Conservation (phyloP, 2,329 filamentous ascomycete species). For the Colletotrichum viniferum region DNA sequence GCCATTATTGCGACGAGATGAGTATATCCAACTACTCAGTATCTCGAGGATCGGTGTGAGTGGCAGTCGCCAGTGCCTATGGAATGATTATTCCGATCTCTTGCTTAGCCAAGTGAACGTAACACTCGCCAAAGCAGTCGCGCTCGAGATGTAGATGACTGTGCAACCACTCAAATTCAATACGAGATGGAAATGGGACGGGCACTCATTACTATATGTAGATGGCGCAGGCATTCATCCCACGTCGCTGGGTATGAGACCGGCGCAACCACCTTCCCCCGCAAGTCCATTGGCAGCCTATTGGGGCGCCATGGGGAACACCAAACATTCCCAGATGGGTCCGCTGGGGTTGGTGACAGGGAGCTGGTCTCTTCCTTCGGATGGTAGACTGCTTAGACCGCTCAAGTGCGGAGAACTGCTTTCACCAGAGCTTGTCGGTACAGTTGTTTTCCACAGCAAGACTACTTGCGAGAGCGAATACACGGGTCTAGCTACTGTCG, state of each 20-base stretch:
- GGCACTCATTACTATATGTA: constrained; percentile 3
- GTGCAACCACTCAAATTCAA: neutral
- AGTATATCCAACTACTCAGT: neutral
- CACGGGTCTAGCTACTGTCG: neutral
- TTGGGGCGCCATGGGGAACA: neutral
- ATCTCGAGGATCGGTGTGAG: neutral
- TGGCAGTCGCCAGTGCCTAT: neutral
- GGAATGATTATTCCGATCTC: neutral
- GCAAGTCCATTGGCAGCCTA: neutral
- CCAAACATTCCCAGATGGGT: neutral
- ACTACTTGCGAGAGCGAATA: neutral
- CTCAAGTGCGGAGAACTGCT: neutral
- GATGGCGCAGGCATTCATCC: neutral
- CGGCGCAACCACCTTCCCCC: constrained; percentile 10
- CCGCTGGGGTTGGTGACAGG: neutral
- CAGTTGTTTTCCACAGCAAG: neutral
- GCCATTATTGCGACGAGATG: neutral
- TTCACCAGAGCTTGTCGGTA: neutral
- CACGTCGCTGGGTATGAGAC: neutral
- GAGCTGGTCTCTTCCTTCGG: neutral
- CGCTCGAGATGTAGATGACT: neutral
- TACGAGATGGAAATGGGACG: neutral
- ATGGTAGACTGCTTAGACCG: neutral
- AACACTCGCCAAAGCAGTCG: neutral
- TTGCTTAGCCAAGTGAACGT: neutral